These are phyloP conservation scores for Syzygium aromaticum DNA, from an alignment of 345 rosid species.

Conservation along the genomic window DNA sequence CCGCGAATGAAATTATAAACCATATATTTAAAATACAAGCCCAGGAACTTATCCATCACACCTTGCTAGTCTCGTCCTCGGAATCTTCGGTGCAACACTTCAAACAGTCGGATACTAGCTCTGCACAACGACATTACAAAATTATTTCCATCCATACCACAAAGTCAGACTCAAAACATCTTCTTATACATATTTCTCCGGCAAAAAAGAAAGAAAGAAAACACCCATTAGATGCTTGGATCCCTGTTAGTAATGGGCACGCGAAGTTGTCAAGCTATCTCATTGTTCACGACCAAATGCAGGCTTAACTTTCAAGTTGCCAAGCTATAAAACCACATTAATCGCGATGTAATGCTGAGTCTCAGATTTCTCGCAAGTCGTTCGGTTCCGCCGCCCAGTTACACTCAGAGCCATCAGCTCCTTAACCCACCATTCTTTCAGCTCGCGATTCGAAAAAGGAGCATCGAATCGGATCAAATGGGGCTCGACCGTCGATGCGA, in stretches of 20 bases:
- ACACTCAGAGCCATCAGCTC: background rate
- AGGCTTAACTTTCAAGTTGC: background rate
- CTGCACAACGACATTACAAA: slow-evolving; percentile 36
- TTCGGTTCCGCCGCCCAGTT: background rate
- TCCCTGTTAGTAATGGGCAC: background rate
- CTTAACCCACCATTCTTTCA: background rate
- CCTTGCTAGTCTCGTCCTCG: slow-evolving; percentile 87
- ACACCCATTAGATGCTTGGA: background rate
- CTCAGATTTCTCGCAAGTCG: background rate
- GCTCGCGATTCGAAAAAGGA: background rate
- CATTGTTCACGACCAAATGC: background rate
- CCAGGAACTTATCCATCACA: slow-evolving; percentile 3
- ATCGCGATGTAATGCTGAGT: background rate
- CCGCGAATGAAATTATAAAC: background rate
- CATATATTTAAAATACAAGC: background rate
- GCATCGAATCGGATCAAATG: background rate
- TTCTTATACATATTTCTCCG: background rate
- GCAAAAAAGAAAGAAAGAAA: no score
- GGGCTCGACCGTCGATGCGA: background rate
- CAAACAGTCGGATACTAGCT: slow-evolving; percentile 84
- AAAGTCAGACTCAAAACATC: background rate
- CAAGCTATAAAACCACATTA: background rate
- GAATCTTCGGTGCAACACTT: slow-evolving; percentile 95
- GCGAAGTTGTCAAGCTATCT: background rate
- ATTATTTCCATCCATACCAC: background rate